A percentile compares a stretch with the other conserved stretches of the same genome.
Evolutionary conservation across 345 rosid genomes (phyloP).

Genomic region (Physaria fendleri): DNA sequence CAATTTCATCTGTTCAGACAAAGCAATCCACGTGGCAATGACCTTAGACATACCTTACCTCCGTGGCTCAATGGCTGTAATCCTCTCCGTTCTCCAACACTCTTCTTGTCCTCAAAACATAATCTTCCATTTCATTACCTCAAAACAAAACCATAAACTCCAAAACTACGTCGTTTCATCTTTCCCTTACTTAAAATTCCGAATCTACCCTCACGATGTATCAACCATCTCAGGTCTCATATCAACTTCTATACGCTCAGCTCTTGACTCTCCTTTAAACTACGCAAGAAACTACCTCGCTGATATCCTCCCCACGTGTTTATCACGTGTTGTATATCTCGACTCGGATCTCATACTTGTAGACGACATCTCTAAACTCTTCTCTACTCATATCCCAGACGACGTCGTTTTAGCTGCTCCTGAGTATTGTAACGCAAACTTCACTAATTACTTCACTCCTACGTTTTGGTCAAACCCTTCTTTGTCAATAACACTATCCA

Average conservation of each 20-base stretch:
- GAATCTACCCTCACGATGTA: slow-evolving; percentile 46
- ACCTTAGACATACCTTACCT: slow-evolving; percentile 63
- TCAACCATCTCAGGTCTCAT: slow-evolving; percentile 58
- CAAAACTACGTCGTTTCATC: slow-evolving; percentile 40
- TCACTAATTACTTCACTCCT: slow-evolving; percentile 75
- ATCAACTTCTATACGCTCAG: slow-evolving; percentile 82
- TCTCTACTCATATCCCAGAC: slow-evolving; percentile 41
- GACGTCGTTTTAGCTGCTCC: slow-evolving; percentile 64
- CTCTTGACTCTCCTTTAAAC: slow-evolving; percentile 72
- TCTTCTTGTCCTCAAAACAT: slow-evolving; percentile 69
- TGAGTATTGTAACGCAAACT: slow-evolving; percentile 73
- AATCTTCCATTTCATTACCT: slow-evolving; percentile 55
- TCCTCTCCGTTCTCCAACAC: slow-evolving; percentile 71
- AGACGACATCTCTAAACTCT: slow-evolving; percentile 66
- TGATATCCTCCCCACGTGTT: slow-evolving; percentile 48
- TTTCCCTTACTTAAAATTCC: slow-evolving; percentile 65
- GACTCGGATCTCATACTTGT: slow-evolving; percentile 86
- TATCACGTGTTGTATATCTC: slow-evolving; percentile 58
- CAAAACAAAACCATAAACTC: slow-evolving; percentile 33
- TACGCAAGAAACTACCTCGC: slow-evolving; percentile 85
- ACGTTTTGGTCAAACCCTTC: slow-evolving; percentile 80
- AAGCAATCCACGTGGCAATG: slow-evolving; percentile 73
- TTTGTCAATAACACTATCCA: slow-evolving; percentile 51
- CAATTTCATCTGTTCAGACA: slow-evolving; percentile 41
- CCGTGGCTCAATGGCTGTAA: slow-evolving; percentile 86